phyloP scores from a whole-genome alignment of 2,329 filamentous ascomycete genomes.

The Sporothrix mexicana region DNA sequence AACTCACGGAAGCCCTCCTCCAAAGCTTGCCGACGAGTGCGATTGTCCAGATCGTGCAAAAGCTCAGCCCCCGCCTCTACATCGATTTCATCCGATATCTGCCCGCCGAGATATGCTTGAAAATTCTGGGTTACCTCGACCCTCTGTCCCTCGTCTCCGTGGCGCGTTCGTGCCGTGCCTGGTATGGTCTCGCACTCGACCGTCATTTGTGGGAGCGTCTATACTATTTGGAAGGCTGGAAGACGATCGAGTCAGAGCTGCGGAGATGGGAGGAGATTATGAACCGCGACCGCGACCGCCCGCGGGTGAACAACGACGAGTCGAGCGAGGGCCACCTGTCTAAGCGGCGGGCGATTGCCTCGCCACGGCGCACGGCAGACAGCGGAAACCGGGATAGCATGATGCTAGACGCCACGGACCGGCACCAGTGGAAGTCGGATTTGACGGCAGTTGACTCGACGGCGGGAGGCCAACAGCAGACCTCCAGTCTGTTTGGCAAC shows the following conservation, averaged over 20 bases:
- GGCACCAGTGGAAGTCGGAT: conserved; percentile 9
- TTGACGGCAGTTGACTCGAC: conserved; percentile 12
- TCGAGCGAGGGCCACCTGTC: conserved; percentile 58
- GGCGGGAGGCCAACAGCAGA: neutral
- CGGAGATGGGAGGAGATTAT: conserved; percentile 67
- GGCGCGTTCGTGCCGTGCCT: conserved; percentile 77
- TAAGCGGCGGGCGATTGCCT: conserved; percentile 61
- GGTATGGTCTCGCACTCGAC: conserved; percentile 82
- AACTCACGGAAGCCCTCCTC: conserved; percentile 79
- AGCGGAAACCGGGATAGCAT: conserved; percentile 53
- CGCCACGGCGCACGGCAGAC: conserved; percentile 46
- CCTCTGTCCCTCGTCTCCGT: conserved; percentile 79
- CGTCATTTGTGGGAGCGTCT: conserved; percentile 83
- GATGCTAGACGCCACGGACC: conserved; percentile 45
- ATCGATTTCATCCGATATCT: conserved; percentile 89
- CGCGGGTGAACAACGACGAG: conserved; percentile 45
- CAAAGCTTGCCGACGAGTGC: conserved; percentile 79
- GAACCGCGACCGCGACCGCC: conserved; percentile 53
- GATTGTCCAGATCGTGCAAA: conserved; percentile 79
- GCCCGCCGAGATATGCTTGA: conserved; percentile 87
- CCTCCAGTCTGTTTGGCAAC: conserved; percentile 17
- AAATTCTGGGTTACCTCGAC: conserved; percentile 86
- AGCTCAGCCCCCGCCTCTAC: conserved; percentile 81
- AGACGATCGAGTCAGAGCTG: conserved; percentile 70
- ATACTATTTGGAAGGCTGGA: conserved; percentile 88